Base-by-base conservation (phyloP, 495 filamentous ascomycete species). In the Delitschia confertaspora region DNA sequence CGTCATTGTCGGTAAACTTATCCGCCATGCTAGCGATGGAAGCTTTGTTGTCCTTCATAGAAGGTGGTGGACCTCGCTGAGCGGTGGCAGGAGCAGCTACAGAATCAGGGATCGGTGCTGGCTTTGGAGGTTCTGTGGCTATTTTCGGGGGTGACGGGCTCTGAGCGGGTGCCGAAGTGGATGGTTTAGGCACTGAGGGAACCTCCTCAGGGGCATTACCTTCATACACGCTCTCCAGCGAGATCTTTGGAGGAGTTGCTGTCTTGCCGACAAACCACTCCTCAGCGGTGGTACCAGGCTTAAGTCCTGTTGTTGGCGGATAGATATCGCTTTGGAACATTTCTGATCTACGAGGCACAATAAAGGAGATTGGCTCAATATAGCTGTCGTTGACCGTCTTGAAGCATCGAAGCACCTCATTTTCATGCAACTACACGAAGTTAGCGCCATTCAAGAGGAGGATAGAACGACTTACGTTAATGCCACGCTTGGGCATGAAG, bases 251-350 rank as follows among this genome's bases (percentile, higher is more conserved):
- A 8, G 89, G 87, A 7, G 91, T 66, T 3, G 70, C 85, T 26
- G 81, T 77, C 65, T 93, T 86, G 20, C 93, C 93, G 9, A 68
- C 72, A 23, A 94, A 69, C 89, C 89, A 98, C 42, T 95, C 85
- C 14, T 72, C 65, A 9, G 85, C 71, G 32, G 78, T 78, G 62
- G 93, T 76, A 33, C 83, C 88, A 7, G 89, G 77, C 58, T 84
- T 86, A 4, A 75, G 30, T 32, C 89, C 88, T 49, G 69, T 64
- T 5, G 83, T 77, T 2, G 89, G 86, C 13, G 88, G 93, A 60
- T 85, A 98, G 55, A 98, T 95, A 57, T 98, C 91, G 35, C 84
- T 84, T 67, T 98, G 91, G 76, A 96, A 98, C 34, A 79, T 84
- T 65, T 98, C 91, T n/a, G 91, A 84, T 27, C 88, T 75, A 20